Evolutionary conservation across 441 rosid species (phyloP), one percentile per base, ranked within the genome.

Genomic region (Bocquillonia castaneifolia): DNA sequence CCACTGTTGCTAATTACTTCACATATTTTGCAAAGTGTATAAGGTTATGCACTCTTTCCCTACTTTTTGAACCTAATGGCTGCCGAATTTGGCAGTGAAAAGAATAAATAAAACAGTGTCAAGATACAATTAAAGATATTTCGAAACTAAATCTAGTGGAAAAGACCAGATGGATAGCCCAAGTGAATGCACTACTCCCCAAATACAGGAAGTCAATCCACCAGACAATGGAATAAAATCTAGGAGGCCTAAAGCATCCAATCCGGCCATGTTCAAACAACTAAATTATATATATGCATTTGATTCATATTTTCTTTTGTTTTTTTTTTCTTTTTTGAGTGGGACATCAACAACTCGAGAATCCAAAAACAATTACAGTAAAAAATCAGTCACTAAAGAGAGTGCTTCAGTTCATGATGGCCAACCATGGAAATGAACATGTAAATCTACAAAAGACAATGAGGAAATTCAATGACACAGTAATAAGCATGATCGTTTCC

Each of bases 401-500:
- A 45, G 37, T 40, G 51, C 5, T 29, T 62, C 59, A n/a, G 40
- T 29, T 63, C 63, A 23, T 22, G 37, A 42, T 36, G 52, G 55
- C 26, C 3, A 34, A 18, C 22, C 42, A 20, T 44, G 34, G 40
- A 10, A 52, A 54, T n/a, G 12, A 56, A 63, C 31, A 48, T n/a
- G 23, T 6, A 14, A 32, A 68, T 34, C 22, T 20, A 59, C n/a
- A 7, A 40, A 22, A 17, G 29, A 20, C 7, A 3, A 48, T 31
- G 26, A 29, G 36, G 26, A 55, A 20, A 29, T 32, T 52, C 25
- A 31, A 39, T 6, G 65, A 45, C 18, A 74, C 20, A 67, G 22
- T 71, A 68, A 74, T 9, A 10, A 48, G 26, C 13, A 63, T 26
- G 23, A 59, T 22, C 55, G 22, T 37, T 37, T 26, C 56, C 58